Evolutionary conservation across 2,329 filamentous ascomycete species (phyloP).

Genomic region (Ceratocystis alfenasii): DNA sequence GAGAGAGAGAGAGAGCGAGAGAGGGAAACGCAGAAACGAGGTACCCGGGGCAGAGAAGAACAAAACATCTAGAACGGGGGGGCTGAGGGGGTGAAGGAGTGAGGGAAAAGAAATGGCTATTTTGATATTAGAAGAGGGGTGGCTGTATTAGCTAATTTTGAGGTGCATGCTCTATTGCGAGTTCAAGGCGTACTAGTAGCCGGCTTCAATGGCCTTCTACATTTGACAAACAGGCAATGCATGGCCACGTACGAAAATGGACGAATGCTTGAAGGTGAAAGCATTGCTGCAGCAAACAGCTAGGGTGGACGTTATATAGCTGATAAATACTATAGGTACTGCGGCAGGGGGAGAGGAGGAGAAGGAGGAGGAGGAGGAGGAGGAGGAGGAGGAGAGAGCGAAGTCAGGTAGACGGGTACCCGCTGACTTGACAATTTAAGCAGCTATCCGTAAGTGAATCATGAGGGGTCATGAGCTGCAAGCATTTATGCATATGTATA

Average conservation of each 20-base stretch:
- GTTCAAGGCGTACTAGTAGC: neutral
- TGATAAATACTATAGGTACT: neutral
- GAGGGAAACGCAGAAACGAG: neutral
- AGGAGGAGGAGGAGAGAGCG: too few species aligned
- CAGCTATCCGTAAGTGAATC: neutral
- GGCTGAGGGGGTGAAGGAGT: neutral
- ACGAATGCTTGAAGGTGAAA: neutral
- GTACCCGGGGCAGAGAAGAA: neutral
- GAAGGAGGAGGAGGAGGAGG: too few species aligned
- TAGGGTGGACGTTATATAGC: neutral
- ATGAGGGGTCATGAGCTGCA: neutral
- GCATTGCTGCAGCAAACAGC: neutral
- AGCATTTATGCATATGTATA: neutral
- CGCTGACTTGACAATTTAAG: neutral
- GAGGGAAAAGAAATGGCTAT: neutral
- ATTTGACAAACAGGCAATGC: neutral
- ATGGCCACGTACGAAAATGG: conserved; percentile 1
- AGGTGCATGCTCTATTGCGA: neutral
- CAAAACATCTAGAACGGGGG: neutral
- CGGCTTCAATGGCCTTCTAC: neutral
- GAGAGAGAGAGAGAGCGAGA: neutral
- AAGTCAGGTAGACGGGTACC: neutral
- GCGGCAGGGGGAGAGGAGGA: neutral
- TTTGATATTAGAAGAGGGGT: neutral
- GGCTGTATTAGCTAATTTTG: neutral